Percentiles rank a stretch among this genome's conserved stretches.
Conservation (phyloP, 768 basidiomycete species). For the Terana coerulea region DNA sequence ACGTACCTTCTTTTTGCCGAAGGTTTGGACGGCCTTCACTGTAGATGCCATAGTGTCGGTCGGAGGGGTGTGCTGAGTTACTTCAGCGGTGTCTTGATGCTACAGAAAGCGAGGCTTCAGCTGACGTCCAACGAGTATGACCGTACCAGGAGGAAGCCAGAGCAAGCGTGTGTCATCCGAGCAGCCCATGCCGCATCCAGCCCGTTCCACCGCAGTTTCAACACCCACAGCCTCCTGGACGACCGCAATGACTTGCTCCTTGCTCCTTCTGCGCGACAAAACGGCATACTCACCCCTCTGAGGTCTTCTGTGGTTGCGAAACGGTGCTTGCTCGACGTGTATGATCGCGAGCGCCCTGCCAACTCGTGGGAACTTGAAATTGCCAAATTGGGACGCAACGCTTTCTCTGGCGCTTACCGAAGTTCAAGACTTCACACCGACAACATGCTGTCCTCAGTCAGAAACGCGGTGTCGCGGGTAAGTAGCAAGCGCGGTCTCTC, state of each 20-base stretch:
- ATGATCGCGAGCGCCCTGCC: slow-evolving; percentile 1
- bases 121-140: background rate
- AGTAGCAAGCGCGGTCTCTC: background rate
- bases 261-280: background rate
- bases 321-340: slow-evolving; percentile 13
- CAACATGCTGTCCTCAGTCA: slow-evolving; percentile 24
- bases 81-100: slow-evolving; percentile 19
- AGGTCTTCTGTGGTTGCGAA: slow-evolving; percentile 18
- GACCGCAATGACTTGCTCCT: background rate
- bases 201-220: slow-evolving; percentile 17
- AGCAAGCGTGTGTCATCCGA: slow-evolving; percentile 36
- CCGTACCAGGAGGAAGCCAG: slow-evolving; percentile 1
- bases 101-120: slow-evolving; percentile 13
- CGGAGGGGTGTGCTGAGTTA: slow-evolving; percentile 17
- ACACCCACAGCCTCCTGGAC: background rate
- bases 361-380: slow-evolving; percentile 5
- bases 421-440: background rate
- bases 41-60: slow-evolving; percentile 63
- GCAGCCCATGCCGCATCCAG: slow-evolving; percentile 35
- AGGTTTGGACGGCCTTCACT: slow-evolving; percentile 93
- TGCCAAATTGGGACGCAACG: slow-evolving; percentile 6
- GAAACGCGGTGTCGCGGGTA: slow-evolving; percentile 22
- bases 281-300: slow-evolving; percentile 37
- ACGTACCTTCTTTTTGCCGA: slow-evolving; percentile 98
- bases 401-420: slow-evolving; percentile 3